Percentiles rank a stretch among this genome's conserved stretches.
Evolutionary conservation across 2,329 filamentous ascomycete species (phyloP).

Genomic region (Lecanicillium sp.): DNA sequence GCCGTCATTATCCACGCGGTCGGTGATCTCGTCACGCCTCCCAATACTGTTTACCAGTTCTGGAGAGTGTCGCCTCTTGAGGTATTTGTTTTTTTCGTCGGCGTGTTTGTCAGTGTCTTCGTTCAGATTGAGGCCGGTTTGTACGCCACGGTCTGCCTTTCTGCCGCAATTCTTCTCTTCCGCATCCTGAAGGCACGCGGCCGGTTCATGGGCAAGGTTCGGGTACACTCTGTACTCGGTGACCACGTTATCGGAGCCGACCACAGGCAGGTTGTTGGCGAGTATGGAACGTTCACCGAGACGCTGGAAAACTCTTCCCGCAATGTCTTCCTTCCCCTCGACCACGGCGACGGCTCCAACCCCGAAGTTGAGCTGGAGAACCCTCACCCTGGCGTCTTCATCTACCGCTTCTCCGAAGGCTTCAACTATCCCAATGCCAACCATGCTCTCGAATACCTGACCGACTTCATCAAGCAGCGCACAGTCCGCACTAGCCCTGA

Average conservation of each 20-base stretch:
- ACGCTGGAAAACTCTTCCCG: conserved; percentile 27
- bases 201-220: conserved; percentile 71
- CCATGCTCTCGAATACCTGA: conserved; percentile 44
- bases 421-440: conserved; percentile 53
- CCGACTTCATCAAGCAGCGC: conserved; percentile 56
- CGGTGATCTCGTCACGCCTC: conserved; percentile 76
- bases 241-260: conserved; percentile 61
- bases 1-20: conserved; percentile 90
- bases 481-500: conserved; percentile 73
- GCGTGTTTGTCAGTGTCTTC: conserved; percentile 79
- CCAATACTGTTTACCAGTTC: conserved; percentile 79
- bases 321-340: conserved; percentile 41
- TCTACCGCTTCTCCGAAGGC: conserved; percentile 49
- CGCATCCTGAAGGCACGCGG: conserved; percentile 73
- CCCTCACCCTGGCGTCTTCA: conserved; percentile 48
- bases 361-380: conserved; percentile 38
- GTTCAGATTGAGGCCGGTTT: conserved; percentile 77
- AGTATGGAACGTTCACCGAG: conserved; percentile 47
- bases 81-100: conserved; percentile 77
- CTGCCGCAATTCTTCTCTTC: conserved; percentile 66
- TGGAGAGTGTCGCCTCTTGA: conserved; percentile 81
- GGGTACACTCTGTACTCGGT: conserved; percentile 76
- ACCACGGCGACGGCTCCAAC: conserved; percentile 47
- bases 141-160: conserved; percentile 70
- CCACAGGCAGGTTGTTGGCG: conserved; percentile 34